Evolutionary conservation across 2,329 filamentous ascomycete species (phyloP).

Genomic region (Fusarium heterosporum): DNA sequence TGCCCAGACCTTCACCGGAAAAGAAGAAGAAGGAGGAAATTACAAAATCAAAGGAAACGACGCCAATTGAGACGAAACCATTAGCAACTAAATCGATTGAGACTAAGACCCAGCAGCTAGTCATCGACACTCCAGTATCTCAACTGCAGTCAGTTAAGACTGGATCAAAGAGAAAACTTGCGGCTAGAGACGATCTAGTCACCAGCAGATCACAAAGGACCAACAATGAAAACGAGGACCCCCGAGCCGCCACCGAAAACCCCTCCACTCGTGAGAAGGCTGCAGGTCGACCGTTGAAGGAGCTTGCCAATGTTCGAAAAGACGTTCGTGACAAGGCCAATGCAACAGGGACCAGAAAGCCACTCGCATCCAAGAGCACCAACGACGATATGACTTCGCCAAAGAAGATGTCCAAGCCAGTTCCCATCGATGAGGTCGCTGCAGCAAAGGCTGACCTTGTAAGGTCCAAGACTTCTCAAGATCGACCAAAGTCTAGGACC

Average conservation of each 20-base stretch:
- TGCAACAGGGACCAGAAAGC: slow-evolving; percentile 56
- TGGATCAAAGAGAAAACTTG: slow-evolving; percentile 69
- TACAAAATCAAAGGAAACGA: slow-evolving; percentile 2
- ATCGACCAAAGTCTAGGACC: slow-evolving; percentile 45
- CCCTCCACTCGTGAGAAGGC: slow-evolving; percentile 52
- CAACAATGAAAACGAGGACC: slow-evolving; percentile 48
- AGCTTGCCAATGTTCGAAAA: slow-evolving; percentile 57
- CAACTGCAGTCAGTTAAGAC: slow-evolving; percentile 54
- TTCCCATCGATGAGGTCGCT: slow-evolving; percentile 52
- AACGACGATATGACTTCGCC: slow-evolving; percentile 71
- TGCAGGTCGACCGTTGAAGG: slow-evolving; percentile 59
- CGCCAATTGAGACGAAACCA: slow-evolving; percentile 2
- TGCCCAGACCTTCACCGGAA: slow-evolving; percentile 45
- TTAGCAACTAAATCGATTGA: slow-evolving; percentile 16
- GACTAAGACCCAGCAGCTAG: slow-evolving; percentile 1
- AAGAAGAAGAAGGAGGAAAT: slow-evolving; percentile 40
- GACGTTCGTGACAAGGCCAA: slow-evolving; percentile 53
- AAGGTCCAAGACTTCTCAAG: slow-evolving; percentile 46
- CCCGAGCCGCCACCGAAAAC: slow-evolving; percentile 43
- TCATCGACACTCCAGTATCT: slow-evolving; percentile 24
- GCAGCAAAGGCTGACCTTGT: slow-evolving; percentile 54
- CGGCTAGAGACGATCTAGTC: slow-evolving; percentile 65
- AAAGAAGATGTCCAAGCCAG: slow-evolving; percentile 59
- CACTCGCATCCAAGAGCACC: slow-evolving; percentile 68
- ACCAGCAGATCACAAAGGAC: slow-evolving; percentile 44